Conservation (phyloP, 305 asterid genomes). For the Fraxinus xanthoxyloides region DNA sequence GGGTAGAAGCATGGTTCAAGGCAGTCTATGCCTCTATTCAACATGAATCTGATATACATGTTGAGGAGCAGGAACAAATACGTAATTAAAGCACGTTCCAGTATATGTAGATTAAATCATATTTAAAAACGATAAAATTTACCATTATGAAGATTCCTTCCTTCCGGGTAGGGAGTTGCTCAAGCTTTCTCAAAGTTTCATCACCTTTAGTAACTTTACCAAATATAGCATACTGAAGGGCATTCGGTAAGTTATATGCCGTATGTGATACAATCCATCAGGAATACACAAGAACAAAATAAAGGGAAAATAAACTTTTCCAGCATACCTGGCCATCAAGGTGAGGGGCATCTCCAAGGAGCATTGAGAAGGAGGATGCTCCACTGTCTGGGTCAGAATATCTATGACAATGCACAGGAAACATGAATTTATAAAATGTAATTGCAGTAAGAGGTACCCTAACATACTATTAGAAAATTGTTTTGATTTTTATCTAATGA, state of each 20-base stretch:
- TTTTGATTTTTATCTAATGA: background rate
- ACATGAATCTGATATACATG: background rate
- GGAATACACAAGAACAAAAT: background rate
- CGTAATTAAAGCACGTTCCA: background rate
- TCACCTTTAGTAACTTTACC: constrained; percentile 96
- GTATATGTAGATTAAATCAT: background rate
- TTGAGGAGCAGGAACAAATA: background rate
- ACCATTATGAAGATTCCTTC: constrained; percentile 98
- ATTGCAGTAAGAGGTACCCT: background rate
- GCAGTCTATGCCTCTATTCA: background rate
- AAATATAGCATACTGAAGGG: constrained; percentile 82
- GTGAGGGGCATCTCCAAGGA: constrained; percentile 96
- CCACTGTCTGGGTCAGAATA: constrained; percentile 83
- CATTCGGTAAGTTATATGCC: constrained; percentile 10
- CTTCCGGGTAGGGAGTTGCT: constrained; percentile 79
- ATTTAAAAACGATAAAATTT: constrained; percentile 10
- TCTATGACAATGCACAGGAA: constrained; percentile 31
- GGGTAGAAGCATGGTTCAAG: background rate
- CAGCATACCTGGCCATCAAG: constrained; percentile 77
- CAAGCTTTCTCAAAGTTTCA: constrained; percentile 83
- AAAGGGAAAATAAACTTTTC: constrained; percentile 11
- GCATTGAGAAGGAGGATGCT: constrained; percentile 88
- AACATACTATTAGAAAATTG: background rate
- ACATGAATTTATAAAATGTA: background rate
- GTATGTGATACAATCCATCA: background rate